Evolutionary conservation across 441 rosid species (phyloP).

Genomic region (Omphalea diandra): DNA sequence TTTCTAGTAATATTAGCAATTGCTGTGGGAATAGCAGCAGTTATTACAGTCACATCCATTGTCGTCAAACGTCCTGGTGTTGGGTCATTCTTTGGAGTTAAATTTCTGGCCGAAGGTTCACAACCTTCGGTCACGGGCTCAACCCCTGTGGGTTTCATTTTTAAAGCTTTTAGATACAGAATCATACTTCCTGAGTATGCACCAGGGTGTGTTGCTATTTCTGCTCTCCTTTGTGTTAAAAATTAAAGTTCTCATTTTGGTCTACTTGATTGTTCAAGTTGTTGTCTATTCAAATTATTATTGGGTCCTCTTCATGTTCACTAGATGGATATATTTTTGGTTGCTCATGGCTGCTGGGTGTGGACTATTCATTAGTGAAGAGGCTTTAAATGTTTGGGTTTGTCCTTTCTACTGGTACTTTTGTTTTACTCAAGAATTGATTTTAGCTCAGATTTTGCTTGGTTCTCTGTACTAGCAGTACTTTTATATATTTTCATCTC

Average conservation of each 20-base stretch:
- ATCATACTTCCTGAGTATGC: conserved; percentile 70
- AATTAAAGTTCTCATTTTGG: background rate
- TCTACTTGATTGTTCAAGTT: background rate
- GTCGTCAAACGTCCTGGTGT: conserved; percentile 34
- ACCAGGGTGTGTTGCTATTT: conserved; percentile 51
- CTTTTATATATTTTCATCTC: conserved; percentile 9
- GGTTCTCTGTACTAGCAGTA: background rate
- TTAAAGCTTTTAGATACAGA: conserved; percentile 69
- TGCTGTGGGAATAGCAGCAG: conserved; percentile 53
- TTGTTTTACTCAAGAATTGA: conserved; percentile 37
- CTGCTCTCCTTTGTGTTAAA: background rate
- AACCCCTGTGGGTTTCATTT: conserved; percentile 53
- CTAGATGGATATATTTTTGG: conserved; percentile 86
- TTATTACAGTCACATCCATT: conserved; percentile 43
- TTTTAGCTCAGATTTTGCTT: conserved; percentile 7
- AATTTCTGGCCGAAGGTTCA: conserved; percentile 46
- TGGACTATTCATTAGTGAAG: conserved; percentile 87
- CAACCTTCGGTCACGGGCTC: conserved; percentile 41
- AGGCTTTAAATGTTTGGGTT: conserved; percentile 92
- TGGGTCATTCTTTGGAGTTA: conserved; percentile 55
- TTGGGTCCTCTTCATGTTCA: background rate
- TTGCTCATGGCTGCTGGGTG: conserved; percentile 92
- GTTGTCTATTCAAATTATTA: background rate
- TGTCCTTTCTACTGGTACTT: conserved; percentile 68
- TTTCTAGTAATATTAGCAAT: conserved; percentile 52